phyloP scores from a whole-genome alignment of 345 rosid species.

The Ricinus communis region DNA sequence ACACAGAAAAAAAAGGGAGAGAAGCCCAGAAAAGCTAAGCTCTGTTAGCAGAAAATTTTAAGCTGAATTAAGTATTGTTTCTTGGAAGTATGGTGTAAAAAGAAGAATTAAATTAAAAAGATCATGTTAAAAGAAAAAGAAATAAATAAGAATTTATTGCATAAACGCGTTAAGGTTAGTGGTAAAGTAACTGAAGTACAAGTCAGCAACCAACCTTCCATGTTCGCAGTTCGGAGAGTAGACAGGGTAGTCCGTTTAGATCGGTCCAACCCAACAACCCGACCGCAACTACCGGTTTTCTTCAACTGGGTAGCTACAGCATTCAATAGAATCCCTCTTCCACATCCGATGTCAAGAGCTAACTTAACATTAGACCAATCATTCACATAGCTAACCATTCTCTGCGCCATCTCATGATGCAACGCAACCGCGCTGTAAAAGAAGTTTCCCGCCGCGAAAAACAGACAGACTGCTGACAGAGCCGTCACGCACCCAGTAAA shows the following conservation, averaged over 20 bases:
- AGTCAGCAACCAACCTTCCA: slow-evolving; percentile 65
- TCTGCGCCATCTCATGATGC: slow-evolving; percentile 83
- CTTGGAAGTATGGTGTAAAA: too few species aligned
- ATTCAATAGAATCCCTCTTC: slow-evolving; percentile 85
- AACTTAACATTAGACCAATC: slow-evolving; percentile 91
- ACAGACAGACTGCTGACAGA: slow-evolving; percentile 67
- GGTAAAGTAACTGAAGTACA: background rate
- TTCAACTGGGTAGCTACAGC: slow-evolving; percentile 93
- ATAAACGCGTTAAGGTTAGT: background rate
- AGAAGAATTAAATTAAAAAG: too few species aligned
- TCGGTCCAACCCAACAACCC: slow-evolving; percentile 89
- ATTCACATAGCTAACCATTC: slow-evolving; percentile 72
- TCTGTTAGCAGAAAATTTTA: too few species aligned
- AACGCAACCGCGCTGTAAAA: slow-evolving; percentile 80
- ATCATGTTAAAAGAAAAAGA: too few species aligned
- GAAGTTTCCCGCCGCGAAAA: slow-evolving; percentile 78
- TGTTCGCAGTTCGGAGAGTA: slow-evolving; percentile 82
- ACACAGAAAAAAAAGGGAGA: too few species aligned
- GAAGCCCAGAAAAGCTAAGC: too few species aligned
- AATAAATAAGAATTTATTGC: background rate
- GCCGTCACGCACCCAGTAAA: slow-evolving; percentile 72
- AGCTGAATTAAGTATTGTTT: too few species aligned
- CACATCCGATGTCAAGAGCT: slow-evolving; percentile 92
- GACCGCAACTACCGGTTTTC: slow-evolving; percentile 91
- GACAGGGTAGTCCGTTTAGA: slow-evolving; percentile 74